Base-by-base conservation (phyloP, 345 rosid genomes). In the Camelina hispida region DNA sequence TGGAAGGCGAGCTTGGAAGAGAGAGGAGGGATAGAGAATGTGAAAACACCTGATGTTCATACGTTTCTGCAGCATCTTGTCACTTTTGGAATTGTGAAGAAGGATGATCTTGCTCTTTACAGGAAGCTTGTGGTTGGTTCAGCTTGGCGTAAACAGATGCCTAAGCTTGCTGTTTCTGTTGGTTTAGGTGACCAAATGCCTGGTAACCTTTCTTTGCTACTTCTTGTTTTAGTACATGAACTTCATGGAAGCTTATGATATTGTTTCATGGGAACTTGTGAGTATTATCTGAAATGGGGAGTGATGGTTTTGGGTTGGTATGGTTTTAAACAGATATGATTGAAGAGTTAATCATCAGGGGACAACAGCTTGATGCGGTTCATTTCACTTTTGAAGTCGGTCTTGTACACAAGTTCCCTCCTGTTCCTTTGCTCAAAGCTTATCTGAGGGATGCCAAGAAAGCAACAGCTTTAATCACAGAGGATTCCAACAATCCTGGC, bases 71-170 rank as follows among this genome's bases (percentile, higher is more conserved):
- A 93, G 81, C 96, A 89, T 83, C 79, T 93, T 78, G 89, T 93
- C 3, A 91, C 98, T 9, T 93, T 93, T 69, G 96, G 97, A 38
- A 93, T 93, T 66, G 97, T 89, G 18, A 89, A 85, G 84, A 74
- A 83, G 71, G 86, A 85, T 15, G 98, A 93, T 68, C 83, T 93
- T n/a, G 82, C 74, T 60, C 77, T 93, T 46, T 93, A 91, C 18
- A 71, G 98, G 86, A 93, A 89, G 83, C 97, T 93, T 30, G 97
- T 91, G 3, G 85, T 91, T 62, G 91, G 87, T 17, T 93, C 98
- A 12, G 97, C 98, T 12, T 89, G 98, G 98, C 85, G 97, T 52
- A 93, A 87, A 81, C 98, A 91, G 86, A 91, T 93, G 98, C 98
- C 98, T 7, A 93, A 87, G 77, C 93, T 93, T 44, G 98, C 98